Conservation (phyloP, 371 early-diverging fungal species). For the Haplosporangium sp. region DNA sequence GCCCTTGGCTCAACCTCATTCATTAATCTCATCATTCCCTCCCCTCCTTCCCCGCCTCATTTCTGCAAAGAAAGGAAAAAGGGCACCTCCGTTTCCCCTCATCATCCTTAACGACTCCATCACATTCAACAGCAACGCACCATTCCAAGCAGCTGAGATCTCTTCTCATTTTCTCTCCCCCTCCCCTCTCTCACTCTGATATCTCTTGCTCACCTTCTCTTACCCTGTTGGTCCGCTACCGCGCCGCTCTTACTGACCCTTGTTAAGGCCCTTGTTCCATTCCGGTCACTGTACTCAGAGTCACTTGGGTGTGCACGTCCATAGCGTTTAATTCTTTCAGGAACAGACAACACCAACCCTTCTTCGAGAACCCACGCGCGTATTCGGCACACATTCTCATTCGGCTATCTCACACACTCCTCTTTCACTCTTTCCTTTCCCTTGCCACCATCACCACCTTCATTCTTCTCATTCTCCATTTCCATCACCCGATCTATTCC, state of each 20-base stretch:
- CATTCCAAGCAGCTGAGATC: slow-evolving; percentile 5
- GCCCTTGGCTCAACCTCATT: too few relatives aligned
- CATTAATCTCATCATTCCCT: too few relatives aligned
- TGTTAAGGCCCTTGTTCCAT: too few relatives aligned
- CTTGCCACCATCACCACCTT: not conserved
- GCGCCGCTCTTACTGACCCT: too few relatives aligned
- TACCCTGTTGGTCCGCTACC: too few relatives aligned
- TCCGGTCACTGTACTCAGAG: too few relatives aligned
- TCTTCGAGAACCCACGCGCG: too few relatives aligned
- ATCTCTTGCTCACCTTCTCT: not conserved
- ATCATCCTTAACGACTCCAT: not conserved
- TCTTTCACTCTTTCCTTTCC: not conserved
- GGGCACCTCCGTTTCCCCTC: not conserved
- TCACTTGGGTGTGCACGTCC: too few relatives aligned
- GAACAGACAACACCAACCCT: too few relatives aligned
- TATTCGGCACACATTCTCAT: too few relatives aligned
- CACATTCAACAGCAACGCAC: slow-evolving; percentile 3
- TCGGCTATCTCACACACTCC: slow-evolving; percentile 10
- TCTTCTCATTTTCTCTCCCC: not conserved
- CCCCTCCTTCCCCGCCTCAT: too few relatives aligned
- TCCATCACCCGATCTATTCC: not conserved
- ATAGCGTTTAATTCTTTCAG: too few relatives aligned
- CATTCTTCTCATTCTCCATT: not conserved
- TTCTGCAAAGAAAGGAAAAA: not conserved
- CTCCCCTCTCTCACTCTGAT: not conserved